These are phyloP conservation scores for Cytauxzoon felis DNA, from an alignment of 169 alveolate species.

Conservation along the genomic window DNA sequence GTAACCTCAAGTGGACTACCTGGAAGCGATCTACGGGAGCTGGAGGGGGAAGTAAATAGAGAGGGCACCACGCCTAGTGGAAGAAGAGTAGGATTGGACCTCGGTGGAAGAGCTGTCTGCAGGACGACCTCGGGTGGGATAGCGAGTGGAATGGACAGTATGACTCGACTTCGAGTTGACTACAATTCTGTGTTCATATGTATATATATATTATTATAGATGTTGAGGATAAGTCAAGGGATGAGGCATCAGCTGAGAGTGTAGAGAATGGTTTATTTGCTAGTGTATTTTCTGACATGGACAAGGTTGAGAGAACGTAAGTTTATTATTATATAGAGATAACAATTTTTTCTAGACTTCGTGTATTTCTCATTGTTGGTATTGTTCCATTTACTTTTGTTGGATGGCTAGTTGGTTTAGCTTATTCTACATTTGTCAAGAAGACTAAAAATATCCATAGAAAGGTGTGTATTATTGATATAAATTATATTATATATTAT, in stretches of 20 bases:
- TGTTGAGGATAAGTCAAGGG: neutral
- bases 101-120: too few species aligned
- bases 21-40: too few species aligned
- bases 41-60: too few species aligned
- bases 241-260: neutral
- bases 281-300: conserved; percentile 1
- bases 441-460: conserved; percentile 31
- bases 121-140: too few species aligned
- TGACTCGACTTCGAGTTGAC: too few species aligned
- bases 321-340: neutral
- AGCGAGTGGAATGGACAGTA: too few species aligned
- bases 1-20: too few species aligned
- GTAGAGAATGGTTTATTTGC: neutral
- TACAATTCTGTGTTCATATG: too few species aligned
- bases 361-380: conserved; percentile 41
- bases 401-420: conserved; percentile 54
- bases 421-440: neutral
- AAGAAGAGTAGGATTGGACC: too few species aligned
- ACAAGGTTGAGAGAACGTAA: neutral
- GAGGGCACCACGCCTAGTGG: too few species aligned
- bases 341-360: conserved; percentile 21
- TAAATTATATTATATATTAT: neutral
- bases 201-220: too few species aligned
- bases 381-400: conserved; percentile 44
- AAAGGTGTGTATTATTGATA: neutral